A percentile compares a stretch with the other conserved stretches of the same genome.
Evolutionary conservation across 164 flowering plant species (phyloP).

Genomic region (Aristolochia californica): DNA sequence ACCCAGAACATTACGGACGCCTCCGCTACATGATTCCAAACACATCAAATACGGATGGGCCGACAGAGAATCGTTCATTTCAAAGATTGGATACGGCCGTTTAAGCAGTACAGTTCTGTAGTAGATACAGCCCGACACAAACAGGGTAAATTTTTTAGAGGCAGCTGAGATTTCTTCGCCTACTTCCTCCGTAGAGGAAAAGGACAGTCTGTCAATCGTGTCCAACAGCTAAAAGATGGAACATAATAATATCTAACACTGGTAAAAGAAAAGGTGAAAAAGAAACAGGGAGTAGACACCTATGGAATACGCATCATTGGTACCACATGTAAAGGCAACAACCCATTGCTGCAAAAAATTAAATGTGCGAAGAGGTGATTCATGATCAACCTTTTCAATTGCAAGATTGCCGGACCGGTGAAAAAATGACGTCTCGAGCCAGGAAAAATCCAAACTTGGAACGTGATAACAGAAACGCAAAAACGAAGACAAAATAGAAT

Average conservation of each 20-base stretch:
- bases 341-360: conserved; percentile 5
- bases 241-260: background rate
- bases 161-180: background rate
- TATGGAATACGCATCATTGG: conserved; percentile 13
- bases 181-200: background rate
- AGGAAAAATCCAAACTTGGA: background rate
- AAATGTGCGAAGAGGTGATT: conserved; percentile 1
- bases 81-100: background rate
- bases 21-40: too few species aligned
- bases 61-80: background rate
- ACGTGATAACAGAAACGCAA: background rate
- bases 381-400: conserved; percentile 8
- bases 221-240: background rate
- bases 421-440: background rate
- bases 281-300: background rate
- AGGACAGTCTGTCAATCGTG: background rate
- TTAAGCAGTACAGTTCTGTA: background rate
- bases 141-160: background rate
- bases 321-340: conserved; percentile 8
- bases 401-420: background rate
- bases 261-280: conserved; percentile 1
- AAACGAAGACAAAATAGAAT: background rate
- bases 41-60: background rate
- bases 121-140: background rate
- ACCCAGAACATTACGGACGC: background rate